phyloP scores from a whole-genome alignment of 495 filamentous ascomycete species.

The Podospora pseudoanserina region DNA sequence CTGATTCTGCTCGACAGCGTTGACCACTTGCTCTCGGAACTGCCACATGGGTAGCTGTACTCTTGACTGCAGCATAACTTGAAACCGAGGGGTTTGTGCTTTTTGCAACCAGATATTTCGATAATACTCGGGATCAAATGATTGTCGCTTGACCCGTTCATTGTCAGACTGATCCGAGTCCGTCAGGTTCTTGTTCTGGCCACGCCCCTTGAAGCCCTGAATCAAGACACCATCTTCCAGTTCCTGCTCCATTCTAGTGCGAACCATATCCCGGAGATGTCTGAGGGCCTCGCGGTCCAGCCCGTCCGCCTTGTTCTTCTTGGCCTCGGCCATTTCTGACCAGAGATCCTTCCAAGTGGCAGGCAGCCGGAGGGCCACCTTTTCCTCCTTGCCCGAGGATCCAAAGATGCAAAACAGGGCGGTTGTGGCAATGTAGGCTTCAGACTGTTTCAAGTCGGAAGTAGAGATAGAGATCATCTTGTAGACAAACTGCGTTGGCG shows the following conservation, averaged over 20 bases:
- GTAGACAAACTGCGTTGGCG: slow-evolving; percentile 46
- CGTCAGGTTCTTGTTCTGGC: slow-evolving; percentile 43
- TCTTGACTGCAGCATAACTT: slow-evolving; percentile 59
- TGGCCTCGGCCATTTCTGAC: slow-evolving; percentile 67
- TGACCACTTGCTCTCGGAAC: slow-evolving; percentile 71
- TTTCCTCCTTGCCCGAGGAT: slow-evolving; percentile 76
- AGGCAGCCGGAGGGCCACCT: slow-evolving; percentile 73
- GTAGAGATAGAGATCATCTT: slow-evolving; percentile 76
- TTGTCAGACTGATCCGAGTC: slow-evolving; percentile 43
- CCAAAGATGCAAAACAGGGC: slow-evolving; percentile 78
- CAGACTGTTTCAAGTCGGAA: slow-evolving; percentile 73
- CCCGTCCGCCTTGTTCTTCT: slow-evolving; percentile 64
- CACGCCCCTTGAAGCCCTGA: slow-evolving; percentile 64
- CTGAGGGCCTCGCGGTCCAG: slow-evolving; percentile 62
- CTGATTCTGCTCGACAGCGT: slow-evolving; percentile 68
- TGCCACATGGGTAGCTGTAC: slow-evolving; percentile 84
- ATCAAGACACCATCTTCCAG: slow-evolving; percentile 72
- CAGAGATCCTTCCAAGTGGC: slow-evolving; percentile 80
- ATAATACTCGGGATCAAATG: slow-evolving; percentile 43
- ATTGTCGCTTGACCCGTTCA: slow-evolving; percentile 35
- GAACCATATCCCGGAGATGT: slow-evolving; percentile 58
- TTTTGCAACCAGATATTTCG: slow-evolving; percentile 70
- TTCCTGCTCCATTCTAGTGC: slow-evolving; percentile 53
- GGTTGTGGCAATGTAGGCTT: slow-evolving; percentile 77
- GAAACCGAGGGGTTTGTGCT: slow-evolving; percentile 54